phyloP scores from a whole-genome alignment of 768 basidiomycete genomes.

The Mrakia gelida region DNA sequence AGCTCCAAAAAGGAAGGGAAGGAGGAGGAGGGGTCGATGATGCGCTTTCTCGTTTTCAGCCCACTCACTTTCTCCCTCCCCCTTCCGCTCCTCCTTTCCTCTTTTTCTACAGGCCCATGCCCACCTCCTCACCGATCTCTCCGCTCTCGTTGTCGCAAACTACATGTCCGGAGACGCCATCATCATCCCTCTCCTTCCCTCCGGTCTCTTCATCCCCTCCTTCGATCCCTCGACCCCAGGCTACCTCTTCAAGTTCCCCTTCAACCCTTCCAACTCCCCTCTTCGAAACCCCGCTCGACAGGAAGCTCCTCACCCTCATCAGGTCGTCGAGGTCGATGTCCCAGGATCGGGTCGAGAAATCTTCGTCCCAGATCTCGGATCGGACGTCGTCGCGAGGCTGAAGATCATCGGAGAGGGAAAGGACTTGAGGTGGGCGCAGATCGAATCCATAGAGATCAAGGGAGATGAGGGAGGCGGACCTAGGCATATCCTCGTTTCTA shows the following conservation, averaged over 20 bases:
- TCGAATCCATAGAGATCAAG: slow-evolving; percentile 13
- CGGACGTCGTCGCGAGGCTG: slow-evolving; percentile 17
- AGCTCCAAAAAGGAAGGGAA: background rate
- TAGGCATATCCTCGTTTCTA: slow-evolving; percentile 24
- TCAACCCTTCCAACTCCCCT: slow-evolving; percentile 5
- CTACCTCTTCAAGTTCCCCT: slow-evolving; percentile 23
- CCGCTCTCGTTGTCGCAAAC: slow-evolving; percentile 14
- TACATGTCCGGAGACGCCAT: slow-evolving; percentile 15
- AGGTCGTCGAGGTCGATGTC: slow-evolving; percentile 28
- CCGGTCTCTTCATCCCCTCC: slow-evolving; percentile 22
- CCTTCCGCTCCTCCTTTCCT: background rate
- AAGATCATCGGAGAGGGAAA: slow-evolving; percentile 2
- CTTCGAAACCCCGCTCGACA: slow-evolving; percentile 26
- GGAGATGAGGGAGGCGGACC: slow-evolving; percentile 32
- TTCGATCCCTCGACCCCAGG: background rate
- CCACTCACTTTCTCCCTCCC: background rate
- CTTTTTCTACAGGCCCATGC: background rate
- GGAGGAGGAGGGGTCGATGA: background rate
- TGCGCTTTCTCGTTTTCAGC: background rate
- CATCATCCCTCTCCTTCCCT: slow-evolving; percentile 21
- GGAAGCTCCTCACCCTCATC: slow-evolving; percentile 28
- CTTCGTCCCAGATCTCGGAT: slow-evolving; percentile 31
- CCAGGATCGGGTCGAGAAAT: background rate
- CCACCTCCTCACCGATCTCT: background rate
- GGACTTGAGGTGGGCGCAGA: slow-evolving; percentile 10